phyloP scores from a whole-genome alignment of 2,329 filamentous ascomycete species.

The Neonectria punicea region DNA sequence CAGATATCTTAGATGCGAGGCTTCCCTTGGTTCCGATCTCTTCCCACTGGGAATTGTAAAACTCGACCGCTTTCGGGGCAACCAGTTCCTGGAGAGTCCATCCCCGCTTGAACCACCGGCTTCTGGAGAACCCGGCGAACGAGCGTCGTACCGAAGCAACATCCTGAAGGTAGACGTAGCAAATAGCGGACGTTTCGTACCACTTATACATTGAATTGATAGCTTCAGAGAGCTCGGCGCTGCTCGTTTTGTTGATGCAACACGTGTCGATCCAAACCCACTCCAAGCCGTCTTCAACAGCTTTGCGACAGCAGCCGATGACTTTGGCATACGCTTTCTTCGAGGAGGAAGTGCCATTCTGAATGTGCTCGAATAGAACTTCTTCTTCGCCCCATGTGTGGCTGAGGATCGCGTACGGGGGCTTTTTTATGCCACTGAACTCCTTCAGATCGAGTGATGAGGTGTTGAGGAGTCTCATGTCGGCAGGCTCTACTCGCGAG shows the following conservation, averaged over 20 bases:
- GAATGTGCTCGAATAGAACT: neutral
- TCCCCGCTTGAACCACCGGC: neutral
- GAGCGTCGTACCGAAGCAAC: neutral
- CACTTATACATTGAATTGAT: neutral
- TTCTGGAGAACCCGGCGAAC: neutral
- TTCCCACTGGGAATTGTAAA: neutral
- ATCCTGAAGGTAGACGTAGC: neutral
- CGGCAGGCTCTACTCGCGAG: too few relatives aligned
- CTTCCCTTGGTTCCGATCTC: neutral
- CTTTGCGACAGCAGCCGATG: neutral
- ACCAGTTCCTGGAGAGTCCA: neutral
- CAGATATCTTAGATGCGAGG: neutral
- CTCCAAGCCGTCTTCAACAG: neutral
- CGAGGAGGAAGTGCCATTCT: neutral
- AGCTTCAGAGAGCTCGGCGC: neutral
- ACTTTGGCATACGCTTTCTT: neutral
- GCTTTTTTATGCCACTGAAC: neutral
- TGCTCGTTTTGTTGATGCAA: neutral
- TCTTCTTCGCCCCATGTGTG: neutral
- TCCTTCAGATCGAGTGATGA: neutral
- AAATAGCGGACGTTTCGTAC: neutral
- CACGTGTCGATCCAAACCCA: neutral
- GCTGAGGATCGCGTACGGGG: neutral
- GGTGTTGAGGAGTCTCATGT: neutral
- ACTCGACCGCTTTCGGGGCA: neutral